Evolutionary conservation across 306 rosid species (phyloP).

Genomic region (Rosa chinensis): DNA sequence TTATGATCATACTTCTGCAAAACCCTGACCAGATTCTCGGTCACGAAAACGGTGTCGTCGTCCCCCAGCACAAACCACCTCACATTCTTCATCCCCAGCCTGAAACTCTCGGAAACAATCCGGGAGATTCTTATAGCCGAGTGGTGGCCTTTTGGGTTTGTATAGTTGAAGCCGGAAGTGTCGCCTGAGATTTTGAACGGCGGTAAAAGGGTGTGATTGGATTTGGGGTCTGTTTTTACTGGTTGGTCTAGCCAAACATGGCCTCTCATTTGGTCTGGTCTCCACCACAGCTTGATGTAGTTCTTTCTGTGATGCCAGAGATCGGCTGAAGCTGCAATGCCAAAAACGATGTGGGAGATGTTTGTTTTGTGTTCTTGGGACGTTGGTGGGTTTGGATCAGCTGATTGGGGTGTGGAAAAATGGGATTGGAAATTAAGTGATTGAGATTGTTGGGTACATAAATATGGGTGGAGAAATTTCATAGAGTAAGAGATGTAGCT

Average conservation of each 20-base stretch:
- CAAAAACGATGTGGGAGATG: conserved; percentile 68
- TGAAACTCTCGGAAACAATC: conserved; percentile 57
- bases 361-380: conserved; percentile 34
- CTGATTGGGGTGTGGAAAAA: not conserved
- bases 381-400: not conserved
- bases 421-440: conserved; percentile 9
- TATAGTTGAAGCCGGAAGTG: conserved; percentile 54
- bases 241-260: conserved; percentile 57
- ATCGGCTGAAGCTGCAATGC: conserved; percentile 69
- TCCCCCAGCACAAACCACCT: conserved; percentile 89
- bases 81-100: conserved; percentile 46
- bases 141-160: conserved; percentile 43
- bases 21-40: conserved; percentile 59
- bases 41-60: conserved; percentile 62
- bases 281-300: conserved; percentile 77
- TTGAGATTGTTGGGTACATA: conserved; percentile 21
- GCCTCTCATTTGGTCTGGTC: conserved; percentile 56
- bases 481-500: conserved; percentile 46
- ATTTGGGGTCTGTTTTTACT: conserved; percentile 19
- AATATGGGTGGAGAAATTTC: conserved; percentile 25
- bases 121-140: conserved; percentile 70
- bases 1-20: conserved; percentile 62
- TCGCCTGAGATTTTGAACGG: conserved; percentile 45
- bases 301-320: conserved; percentile 65
- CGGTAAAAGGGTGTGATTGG: conserved; percentile 38